These are phyloP conservation scores for Ascochyta koolunga DNA, from an alignment of 2,329 filamentous ascomycete genomes.

Conservation along the genomic window DNA sequence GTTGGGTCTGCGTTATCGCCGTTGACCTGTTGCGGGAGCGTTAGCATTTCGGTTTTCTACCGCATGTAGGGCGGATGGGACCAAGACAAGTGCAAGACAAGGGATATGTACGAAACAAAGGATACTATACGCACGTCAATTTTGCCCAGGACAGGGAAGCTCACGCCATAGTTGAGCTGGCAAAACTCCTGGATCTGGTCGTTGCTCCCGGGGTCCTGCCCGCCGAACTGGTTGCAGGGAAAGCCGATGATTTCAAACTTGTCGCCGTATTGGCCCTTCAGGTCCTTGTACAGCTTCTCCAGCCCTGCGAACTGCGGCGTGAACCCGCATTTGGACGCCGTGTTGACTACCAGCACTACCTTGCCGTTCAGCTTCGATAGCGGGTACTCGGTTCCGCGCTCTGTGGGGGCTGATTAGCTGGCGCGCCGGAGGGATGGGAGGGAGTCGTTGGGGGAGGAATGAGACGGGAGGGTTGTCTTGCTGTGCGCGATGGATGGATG, in stretches of 20 bases:
- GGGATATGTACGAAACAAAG: no score
- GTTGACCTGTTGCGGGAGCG: conserved; percentile 58
- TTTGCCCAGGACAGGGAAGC: conserved; percentile 90
- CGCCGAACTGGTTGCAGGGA: conserved; percentile 97
- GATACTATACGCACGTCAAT: conserved; percentile 68
- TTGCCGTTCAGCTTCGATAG: conserved; percentile 82
- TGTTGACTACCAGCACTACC: conserved; percentile 96
- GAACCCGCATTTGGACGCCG: conserved; percentile 98
- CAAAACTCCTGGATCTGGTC: conserved; percentile 73
- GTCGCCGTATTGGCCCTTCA: conserved; percentile 72
- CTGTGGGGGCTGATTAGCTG: conserved; percentile 50
- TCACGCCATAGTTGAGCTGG: conserved; percentile 92
- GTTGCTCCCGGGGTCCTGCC: conserved; percentile 81
- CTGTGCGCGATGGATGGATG: background rate
- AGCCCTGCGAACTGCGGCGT: conserved; percentile 93
- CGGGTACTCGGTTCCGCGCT: conserved; percentile 74
- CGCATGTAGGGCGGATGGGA: no score
- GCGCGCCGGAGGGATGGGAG: background rate
- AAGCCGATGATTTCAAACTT: conserved; percentile 91
- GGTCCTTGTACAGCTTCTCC: conserved; percentile 82
- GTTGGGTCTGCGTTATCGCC: conserved; percentile 80
- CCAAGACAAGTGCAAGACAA: no score
- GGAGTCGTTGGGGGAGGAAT: background rate
- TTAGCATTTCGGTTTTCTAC: background rate
- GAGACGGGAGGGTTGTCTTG: background rate